phyloP scores from a whole-genome alignment of 1,284 basidiomycete genomes.

The Mycena sp. region DNA sequence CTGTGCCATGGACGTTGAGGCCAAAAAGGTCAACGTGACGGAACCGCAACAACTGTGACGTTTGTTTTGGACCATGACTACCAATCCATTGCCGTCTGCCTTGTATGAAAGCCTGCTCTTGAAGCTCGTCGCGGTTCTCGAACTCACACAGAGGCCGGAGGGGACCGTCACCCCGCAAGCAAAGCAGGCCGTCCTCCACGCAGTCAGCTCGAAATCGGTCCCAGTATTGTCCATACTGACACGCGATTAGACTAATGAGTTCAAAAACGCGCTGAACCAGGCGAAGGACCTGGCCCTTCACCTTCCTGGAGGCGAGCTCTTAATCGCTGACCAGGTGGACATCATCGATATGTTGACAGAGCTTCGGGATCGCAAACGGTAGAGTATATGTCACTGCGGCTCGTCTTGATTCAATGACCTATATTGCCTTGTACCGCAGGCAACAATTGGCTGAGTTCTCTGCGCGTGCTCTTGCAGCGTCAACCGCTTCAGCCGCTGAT shows the following conservation, averaged over 20 bases:
- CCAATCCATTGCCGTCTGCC: slow-evolving; percentile 49
- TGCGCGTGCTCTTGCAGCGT: slow-evolving; percentile 36
- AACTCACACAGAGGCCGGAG: slow-evolving; percentile 62
- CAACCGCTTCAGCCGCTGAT: slow-evolving; percentile 28
- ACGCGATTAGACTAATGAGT: slow-evolving; percentile 68
- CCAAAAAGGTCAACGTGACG: too few relatives aligned
- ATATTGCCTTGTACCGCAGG: neutral
- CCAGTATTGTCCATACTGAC: neutral
- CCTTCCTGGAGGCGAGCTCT: slow-evolving; percentile 73
- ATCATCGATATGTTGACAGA: slow-evolving; percentile 70
- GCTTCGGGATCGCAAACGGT: slow-evolving; percentile 69
- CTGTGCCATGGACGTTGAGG: too few relatives aligned
- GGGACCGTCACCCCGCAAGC: slow-evolving; percentile 61
- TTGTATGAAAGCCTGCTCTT: slow-evolving; percentile 62
- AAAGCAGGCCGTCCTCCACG: slow-evolving; percentile 70
- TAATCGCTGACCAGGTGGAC: slow-evolving; percentile 70
- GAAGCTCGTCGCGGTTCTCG: slow-evolving; percentile 62
- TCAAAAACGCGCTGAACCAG: slow-evolving; percentile 61
- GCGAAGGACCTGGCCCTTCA: slow-evolving; percentile 65
- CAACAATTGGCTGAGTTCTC: slow-evolving; percentile 55
- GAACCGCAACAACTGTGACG: too few relatives aligned
- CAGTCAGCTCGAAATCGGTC: slow-evolving; percentile 49
- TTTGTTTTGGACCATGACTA: slow-evolving; percentile 33
- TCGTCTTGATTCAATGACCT: neutral
- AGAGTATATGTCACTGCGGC: slow-evolving; percentile 26